These are phyloP conservation scores for Asterophora lycoperdoides DNA, from an alignment of 768 basidiomycete genomes.

Conservation along the genomic window DNA sequence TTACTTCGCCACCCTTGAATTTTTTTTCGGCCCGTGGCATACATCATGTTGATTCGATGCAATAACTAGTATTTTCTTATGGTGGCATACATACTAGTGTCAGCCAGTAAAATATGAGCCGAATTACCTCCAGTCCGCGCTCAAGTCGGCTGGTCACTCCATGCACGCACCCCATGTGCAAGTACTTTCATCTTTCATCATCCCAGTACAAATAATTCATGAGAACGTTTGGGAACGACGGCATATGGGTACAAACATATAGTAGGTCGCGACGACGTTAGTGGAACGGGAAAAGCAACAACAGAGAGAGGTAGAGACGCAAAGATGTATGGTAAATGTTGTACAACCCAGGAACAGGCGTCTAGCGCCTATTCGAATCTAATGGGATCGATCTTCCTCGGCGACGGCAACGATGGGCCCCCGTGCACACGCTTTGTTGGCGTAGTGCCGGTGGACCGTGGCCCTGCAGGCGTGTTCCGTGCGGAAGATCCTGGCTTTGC, in stretches of 20 bases:
- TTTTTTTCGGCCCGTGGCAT: no score
- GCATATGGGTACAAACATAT: not conserved
- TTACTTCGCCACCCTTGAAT: no score
- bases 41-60: no score
- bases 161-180: not conserved
- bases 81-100: no score
- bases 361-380: constrained; percentile 30
- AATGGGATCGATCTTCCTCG: constrained; percentile 41
- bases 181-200: constrained; percentile 1
- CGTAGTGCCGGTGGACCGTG: constrained; percentile 12
- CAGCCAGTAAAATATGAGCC: no score
- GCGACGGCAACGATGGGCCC: constrained; percentile 37
- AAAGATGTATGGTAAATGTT: constrained; percentile 9
- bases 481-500: constrained; percentile 40
- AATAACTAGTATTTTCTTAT: no score
- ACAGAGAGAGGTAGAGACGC: not conserved
- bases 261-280: not conserved
- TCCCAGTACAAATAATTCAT: not conserved
- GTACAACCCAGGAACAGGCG: not conserved
- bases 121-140: no score
- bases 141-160: no score
- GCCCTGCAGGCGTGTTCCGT: constrained; percentile 21
- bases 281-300: not conserved
- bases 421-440: constrained; percentile 20
- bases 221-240: not conserved